Evolutionary conservation across 768 basidiomycete genomes (phyloP).

Genomic region (Lactifluus volemus): DNA sequence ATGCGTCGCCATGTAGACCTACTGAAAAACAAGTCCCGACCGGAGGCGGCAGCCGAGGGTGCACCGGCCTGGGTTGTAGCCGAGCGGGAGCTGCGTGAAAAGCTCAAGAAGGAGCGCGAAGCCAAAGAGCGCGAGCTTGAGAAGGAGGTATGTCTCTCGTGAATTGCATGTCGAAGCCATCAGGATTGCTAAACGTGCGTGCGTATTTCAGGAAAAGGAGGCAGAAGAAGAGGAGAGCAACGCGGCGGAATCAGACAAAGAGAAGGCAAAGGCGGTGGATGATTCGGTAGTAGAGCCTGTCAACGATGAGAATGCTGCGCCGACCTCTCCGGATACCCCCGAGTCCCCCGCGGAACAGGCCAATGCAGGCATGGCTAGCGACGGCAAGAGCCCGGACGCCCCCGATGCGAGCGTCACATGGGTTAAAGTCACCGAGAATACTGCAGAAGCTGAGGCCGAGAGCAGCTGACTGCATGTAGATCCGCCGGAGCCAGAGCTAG

Average conservation of each 20-base stretch:
- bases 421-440: conserved; percentile 12
- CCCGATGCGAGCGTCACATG: conserved; percentile 13
- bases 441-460: not conserved
- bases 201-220: conserved; percentile 50
- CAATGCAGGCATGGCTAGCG: conserved; percentile 24
- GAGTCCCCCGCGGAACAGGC: conserved; percentile 33
- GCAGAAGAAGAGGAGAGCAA: conserved; percentile 58
- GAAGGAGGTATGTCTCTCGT: conserved; percentile 43
- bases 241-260: conserved; percentile 39
- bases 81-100: conserved; percentile 69
- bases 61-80: conserved; percentile 63
- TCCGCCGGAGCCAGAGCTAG: conserved; percentile 10
- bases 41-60: conserved; percentile 62
- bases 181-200: not conserved
- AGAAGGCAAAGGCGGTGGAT: conserved; percentile 23
- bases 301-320: conserved; percentile 22
- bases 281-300: conserved; percentile 18
- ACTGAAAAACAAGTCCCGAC: conserved; percentile 76
- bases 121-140: conserved; percentile 60
- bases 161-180: conserved; percentile 5
- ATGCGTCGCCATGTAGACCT: conserved; percentile 40
- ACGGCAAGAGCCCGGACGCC: conserved; percentile 21
- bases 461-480: conserved; percentile 16
- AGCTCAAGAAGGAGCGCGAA: conserved; percentile 66
- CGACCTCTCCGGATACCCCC: conserved; percentile 20